Base-by-base conservation (phyloP, 2,329 filamentous ascomycete genomes). In the Aaosphaeria arxii region DNA sequence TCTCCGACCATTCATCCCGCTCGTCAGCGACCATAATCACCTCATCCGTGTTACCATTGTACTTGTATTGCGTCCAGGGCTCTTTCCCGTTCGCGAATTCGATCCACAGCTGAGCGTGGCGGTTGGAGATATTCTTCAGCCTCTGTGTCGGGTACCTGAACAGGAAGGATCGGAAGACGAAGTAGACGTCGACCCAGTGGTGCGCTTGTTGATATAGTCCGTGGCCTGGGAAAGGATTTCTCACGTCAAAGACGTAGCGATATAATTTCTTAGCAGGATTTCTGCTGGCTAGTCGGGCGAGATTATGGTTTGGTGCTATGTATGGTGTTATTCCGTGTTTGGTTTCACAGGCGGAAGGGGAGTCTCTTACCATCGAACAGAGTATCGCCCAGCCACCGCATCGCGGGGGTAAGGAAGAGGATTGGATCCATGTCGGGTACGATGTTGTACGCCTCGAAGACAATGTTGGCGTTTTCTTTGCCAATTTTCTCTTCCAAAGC, bases 381-480 rank as follows among this genome's bases (percentile, higher is more conserved):
- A 42, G 77, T 74, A 35, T 72, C 74, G 28, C 67, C 63, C 32
- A 75, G 70, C 38, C 72, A 63, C 4, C 76, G 63, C 30, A 78
- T 58, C 1, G 55, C 59, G 1, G 56, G 31, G 24, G 73, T 70
- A 0, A 70, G 64, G 11, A 71, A 67, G 1, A 70, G 61, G 33
- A 76, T 73, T 4, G 64, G 48, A 38, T 64, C 61, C 4, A 66
- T 64, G 6, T 56, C 49, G 5, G 62, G 45, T 1, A 52, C 51
- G 40, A 77, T 66, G 0, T 55, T 51, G 53, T 80, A 80, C 6
- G 62, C 58, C 1, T 59, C 47, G 4, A 74, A 56, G 1, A 65
- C 35, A 4, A 48, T 41, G 1, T 40, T 30, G 5, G 49, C 47
- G 7, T 47, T 52, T 9, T 50, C 29, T 3, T 51, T 11, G 24